Conservation (phyloP, 139 green algal species). For the Haematococcus lacustris region DNA sequence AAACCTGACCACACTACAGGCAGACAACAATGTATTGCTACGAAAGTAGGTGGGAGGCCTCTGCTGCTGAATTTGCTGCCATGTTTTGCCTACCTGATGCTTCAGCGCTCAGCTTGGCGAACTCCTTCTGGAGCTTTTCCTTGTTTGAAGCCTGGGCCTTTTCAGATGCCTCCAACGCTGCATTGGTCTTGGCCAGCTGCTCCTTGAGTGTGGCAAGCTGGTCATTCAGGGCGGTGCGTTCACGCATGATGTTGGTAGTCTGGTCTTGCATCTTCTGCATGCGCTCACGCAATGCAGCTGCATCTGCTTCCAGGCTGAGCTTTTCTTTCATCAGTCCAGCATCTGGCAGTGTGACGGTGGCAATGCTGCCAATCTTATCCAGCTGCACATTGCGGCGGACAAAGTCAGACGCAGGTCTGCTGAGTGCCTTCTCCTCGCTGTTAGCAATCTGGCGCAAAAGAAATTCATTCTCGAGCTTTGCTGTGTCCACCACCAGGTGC, state of each 20-base stretch:
- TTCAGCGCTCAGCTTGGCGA: conserved; percentile 15
- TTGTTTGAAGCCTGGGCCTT: not conserved
- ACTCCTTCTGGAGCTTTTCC: conserved; percentile 12
- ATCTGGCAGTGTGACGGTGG: conserved; percentile 3
- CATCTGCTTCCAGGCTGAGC: conserved; percentile 15
- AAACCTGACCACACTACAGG: too few relatives aligned
- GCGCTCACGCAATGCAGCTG: conserved; percentile 7
- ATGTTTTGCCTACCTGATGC: too few relatives aligned
- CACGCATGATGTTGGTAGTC: too few relatives aligned
- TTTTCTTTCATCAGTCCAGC: conserved; percentile 3
- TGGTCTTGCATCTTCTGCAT: too few relatives aligned
- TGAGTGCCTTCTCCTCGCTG: conserved; percentile 22
- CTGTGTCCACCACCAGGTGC: conserved; percentile 29
- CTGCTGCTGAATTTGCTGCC: too few relatives aligned
- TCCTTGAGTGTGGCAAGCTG: too few relatives aligned
- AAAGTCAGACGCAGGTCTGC: conserved; percentile 31
- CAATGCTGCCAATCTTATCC: conserved; percentile 18
- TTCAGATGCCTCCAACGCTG: not conserved
- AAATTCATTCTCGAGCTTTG: conserved; percentile 38
- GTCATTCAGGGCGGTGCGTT: too few relatives aligned
- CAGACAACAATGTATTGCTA: too few relatives aligned
- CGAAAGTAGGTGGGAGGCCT: too few relatives aligned
- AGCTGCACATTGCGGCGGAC: conserved; percentile 25
- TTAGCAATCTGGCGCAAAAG: conserved; percentile 32
- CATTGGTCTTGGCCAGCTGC: conserved; percentile 16